Base-by-base conservation (phyloP, 371 early-diverging fungal genomes). In the Mortierella sp. region DNA sequence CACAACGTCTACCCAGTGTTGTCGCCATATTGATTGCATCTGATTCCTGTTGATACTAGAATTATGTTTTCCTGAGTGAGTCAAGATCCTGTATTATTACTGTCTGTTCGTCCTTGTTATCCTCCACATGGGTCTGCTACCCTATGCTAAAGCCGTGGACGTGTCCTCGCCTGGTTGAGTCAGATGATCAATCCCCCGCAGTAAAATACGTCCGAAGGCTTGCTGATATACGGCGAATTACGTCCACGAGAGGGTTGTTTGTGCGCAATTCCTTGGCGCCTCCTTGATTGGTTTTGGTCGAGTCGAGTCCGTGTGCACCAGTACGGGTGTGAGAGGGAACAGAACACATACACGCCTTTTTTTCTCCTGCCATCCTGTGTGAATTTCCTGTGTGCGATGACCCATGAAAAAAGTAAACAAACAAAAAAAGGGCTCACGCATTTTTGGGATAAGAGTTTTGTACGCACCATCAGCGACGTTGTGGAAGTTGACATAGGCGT, bases 401-500 rank as follows among this genome's bases (percentile, higher is more conserved):
- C 58, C 66, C 66, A 66, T 65, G 63, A 44, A 48, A 74, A 50
- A 65, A 70, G 58, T 34, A 72, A 48, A 48, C 40, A 44, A 58
- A 52, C 50, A 53, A 34, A 64, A 31, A 50, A 68, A 58, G 34
- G 55, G 58, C 58, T 58, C 58, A 31, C 34, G 58, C 34, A 58
- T 58, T 29, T 58, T 16, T 34, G 29, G 34, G 31, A 47, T 34
- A 58, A 55, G 29, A 16, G 9, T 29, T 29, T 29, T 40, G 65
- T 65, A 66, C 88, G 70, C 89, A 91, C 92, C 94, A 89, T 95
- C 95, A 53, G 85, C 87, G 66, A 88, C 88, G 82, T 91, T 94
- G 87, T 93, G 94, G 87, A 93, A 98, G 96, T 99, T 99, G 86
- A 99, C 98, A 87, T 99, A 99, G 72, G 97, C 98, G 89, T 99